Evolutionary conservation across 106 monocot species (phyloP).

Genomic region (Acorus calamus): DNA sequence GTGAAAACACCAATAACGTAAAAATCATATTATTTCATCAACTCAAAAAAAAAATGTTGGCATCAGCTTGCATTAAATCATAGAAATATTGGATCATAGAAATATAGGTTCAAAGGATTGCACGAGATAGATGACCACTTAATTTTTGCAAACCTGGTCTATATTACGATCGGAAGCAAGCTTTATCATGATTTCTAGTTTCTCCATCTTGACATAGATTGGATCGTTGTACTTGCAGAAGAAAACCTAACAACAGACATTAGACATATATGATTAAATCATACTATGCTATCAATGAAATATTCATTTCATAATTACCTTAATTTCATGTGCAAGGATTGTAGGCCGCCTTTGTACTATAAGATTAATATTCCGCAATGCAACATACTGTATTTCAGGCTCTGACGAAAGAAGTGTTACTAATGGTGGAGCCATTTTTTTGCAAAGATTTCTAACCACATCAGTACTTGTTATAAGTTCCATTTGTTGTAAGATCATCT

Average conservation of each 20-base stretch:
- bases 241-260: conserved; percentile 49
- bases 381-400: conserved; percentile 96
- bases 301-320: conserved; percentile 36
- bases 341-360: conserved; percentile 93
- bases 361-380: conserved; percentile 91
- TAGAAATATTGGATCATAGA: no score
- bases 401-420: conserved; percentile 94
- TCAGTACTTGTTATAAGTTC: conserved; percentile 91
- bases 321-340: conserved; percentile 98
- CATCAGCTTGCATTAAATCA: no score
- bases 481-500: conserved; percentile 99
- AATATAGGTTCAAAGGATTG: no score
- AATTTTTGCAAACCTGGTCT: conserved; percentile 55
- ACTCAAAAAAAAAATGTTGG: no score
- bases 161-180: conserved; percentile 97
- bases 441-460: conserved; percentile 91
- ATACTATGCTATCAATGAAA: not conserved
- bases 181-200: conserved; percentile 99
- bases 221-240: conserved; percentile 99
- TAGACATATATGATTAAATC: not conserved
- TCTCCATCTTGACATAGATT: conserved; percentile 99
- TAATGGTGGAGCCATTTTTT: conserved; percentile 95
- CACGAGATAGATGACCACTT: no score
- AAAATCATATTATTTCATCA: no score
- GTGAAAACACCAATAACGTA: no score